Evolutionary conservation across 1,284 basidiomycete genomes (phyloP), one percentile per base, ranked within the genome.

Genomic region (Heterobasidion irregulare): DNA sequence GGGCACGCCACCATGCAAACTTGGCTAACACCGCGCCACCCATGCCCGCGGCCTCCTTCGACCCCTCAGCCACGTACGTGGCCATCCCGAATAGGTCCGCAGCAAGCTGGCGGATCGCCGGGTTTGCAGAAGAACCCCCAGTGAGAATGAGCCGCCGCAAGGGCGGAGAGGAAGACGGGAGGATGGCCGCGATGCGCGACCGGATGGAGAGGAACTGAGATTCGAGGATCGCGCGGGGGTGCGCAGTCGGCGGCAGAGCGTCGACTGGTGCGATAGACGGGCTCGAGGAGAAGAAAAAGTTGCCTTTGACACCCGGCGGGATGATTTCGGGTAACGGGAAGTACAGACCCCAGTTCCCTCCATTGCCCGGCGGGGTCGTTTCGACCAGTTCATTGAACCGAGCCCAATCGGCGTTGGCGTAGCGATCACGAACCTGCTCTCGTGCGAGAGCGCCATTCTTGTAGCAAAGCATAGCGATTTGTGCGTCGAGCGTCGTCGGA

Each of bases 241-340:
- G 88, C 6, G 78, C 74, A 13, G 68, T 64, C 0, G 63, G 61
- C 0, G 82, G 79, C 16, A 86, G 70, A 19, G 69, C 57, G 35
- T 72, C 70, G 6, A 62, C 43, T 43, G 58, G 59, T 4, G 63
- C 62, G 13, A 69, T 65, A 34, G 47, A 13, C 13, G 16, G 2
- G 32, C 18, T 47, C 32, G 52, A 9, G 10, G 46, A 35, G 13
- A 44, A 58, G 73, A 85, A 92, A 66, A 80, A 79, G 57, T 82
- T 76, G 35, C 90, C 89, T 6, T 78, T 70, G 15, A 89, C 83
- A 56, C 80, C 80, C 16, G 84, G 80, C 3, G 90, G 87, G 58
- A 93, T 92, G 68, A 94, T 94, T 70, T 94, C 90, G 15, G 83
- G 83, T n/a, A 89, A 75, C 3, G 84, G 82, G 72, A 88, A 92